Evolutionary conservation across 192 early-diverging fungal species (phyloP).

Genomic region (Podila horticola): DNA sequence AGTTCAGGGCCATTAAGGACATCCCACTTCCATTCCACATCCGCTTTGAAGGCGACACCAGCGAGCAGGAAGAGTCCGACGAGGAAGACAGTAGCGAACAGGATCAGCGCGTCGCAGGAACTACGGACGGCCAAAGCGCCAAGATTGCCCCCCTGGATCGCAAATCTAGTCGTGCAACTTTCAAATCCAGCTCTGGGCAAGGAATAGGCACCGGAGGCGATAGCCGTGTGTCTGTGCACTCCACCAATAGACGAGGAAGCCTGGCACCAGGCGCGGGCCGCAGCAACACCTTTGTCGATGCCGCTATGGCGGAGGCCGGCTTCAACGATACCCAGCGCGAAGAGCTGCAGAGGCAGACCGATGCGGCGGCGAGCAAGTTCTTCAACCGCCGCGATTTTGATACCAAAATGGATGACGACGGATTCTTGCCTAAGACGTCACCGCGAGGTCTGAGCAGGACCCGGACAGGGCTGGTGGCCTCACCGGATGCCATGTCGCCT

Average conservation of each 20-base stretch:
- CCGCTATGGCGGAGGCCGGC: slow-evolving; percentile 33
- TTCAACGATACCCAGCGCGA: slow-evolving; percentile 13
- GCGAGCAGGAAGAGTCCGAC: slow-evolving; percentile 5
- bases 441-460: neutral
- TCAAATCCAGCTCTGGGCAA: neutral
- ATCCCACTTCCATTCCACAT: slow-evolving; percentile 80
- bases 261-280: neutral
- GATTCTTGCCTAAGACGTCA: neutral
- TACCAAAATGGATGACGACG: slow-evolving; percentile 21
- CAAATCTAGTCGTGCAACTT: neutral
- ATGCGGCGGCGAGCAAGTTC: slow-evolving; percentile 22
- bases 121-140: neutral
- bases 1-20: slow-evolving; percentile 82
- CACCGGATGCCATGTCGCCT: no score
- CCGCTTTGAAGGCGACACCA: slow-evolving; percentile 21
- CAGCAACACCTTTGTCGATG: slow-evolving; percentile 33
- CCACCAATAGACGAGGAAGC: neutral
- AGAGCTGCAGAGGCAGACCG: slow-evolving; percentile 1
- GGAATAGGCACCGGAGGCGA: neutral
- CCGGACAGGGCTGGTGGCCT: neutral
- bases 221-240: neutral
- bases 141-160: neutral
- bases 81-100: neutral
- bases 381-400: slow-evolving; percentile 49
- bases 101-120: neutral